Base-by-base conservation (phyloP, 257 asterid genomes). In the Nicotiana undulata region DNA sequence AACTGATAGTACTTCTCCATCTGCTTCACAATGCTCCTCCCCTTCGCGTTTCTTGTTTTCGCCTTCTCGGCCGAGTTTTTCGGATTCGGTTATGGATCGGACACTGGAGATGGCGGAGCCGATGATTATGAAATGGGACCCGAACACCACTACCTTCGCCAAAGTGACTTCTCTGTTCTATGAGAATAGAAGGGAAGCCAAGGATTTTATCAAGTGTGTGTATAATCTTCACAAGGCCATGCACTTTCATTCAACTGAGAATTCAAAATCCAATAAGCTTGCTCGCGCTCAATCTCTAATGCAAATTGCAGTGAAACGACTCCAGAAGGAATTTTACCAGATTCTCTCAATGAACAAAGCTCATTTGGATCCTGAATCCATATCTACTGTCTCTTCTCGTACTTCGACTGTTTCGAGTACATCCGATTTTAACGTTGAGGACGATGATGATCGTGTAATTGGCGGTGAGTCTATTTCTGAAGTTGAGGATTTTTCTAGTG, bases 251-350 rank as follows among this genome's bases (percentile, higher is more conserved):
- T 86, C 84, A 6, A 77, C 53, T 3, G 98, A 92, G 80, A 86
- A 84, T n/a, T 76, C 97, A 4, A 81, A 75, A 83, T 89, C 98
- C 0, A 94, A 89, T 0, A 93, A 91, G 15, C 64, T 93, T 20
- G 80, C 77, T 15, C 91, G 89, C 1, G 97, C 97, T 0, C 97
- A 95, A 26, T 87, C 79, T 75, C 85, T 95, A 49, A 95, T 93
- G 99, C 91, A 91, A 68, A 85, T 84, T 37, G 98, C 99, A 0
- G 85, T 92, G 93, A 91, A 88, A 84, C 83, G 97, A 32, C 89
- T 95, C 3, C 93, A 93, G 83, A 93, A 93, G 83, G 99, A 95
- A 86, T 93, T 95, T 70, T 90, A 92, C 87, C 99, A 91, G 86
- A 91, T 93, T 13, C 86, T 95, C 34, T 91, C 97, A 1, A 90